Evolutionary conservation across 345 rosid species (phyloP), one percentile per base, ranked within the genome.

Genomic region (Hibiscus syriacus): DNA sequence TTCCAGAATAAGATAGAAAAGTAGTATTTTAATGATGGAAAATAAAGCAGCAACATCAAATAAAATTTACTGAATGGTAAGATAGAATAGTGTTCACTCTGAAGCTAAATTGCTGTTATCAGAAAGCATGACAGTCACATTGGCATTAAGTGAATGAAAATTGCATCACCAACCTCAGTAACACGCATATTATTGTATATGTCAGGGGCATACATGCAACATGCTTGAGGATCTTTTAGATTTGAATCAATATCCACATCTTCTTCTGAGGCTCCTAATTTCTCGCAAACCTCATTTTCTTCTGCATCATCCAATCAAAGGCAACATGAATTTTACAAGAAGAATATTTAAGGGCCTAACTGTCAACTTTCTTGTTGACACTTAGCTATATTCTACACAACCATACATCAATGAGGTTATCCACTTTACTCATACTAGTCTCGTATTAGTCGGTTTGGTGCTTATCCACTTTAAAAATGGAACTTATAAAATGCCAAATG

Each of bases 191-290:
- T 80, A 46, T 79, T 78, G 67, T 80, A 85, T 79, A 93, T 90
- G 16, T 89, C 95, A 68, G 86, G 73, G 73, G 85, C 97, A 79
- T 91, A 93, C 59, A 81, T 61, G 72, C 88, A 77, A 89, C 97
- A 89, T 36, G 72, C 72, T 71, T 75, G 92, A 57, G 95, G 91
- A 85, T 87, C 92, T 66, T 84, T 69, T 14, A 70, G 9, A 62
- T 87, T 80, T 70, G 87, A 82, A 81, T 91, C 96, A 68, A 94
- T 91, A 77, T 94, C 87, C 53, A 80, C 77, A 26, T 91, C 67
- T 69, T 79, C 79, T 19, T 34, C 67, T 23, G 78, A 74, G 62
- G 65, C 54, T 73, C 32, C 77, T 43, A 53, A 36, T 77, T 76
- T 66, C 77, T 66, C 41, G 23, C 78, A 78, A 71, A 49, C 56